Conservation (phyloP, 495 filamentous ascomycete genomes). For the Trichoderma parareesei region DNA sequence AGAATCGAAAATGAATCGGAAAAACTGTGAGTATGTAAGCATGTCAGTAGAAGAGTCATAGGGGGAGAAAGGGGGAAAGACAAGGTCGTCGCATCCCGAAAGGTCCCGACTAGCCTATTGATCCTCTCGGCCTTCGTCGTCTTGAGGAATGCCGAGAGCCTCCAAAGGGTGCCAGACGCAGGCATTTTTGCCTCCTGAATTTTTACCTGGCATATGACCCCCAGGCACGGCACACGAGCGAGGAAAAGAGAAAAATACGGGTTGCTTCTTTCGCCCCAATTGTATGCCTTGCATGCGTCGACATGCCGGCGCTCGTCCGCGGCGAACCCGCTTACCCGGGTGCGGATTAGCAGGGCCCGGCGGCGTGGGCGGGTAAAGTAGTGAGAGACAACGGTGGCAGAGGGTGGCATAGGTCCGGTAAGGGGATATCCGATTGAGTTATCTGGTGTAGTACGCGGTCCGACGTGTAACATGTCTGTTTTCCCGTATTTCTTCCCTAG, state of each 20-base stretch:
- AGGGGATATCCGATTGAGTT: neutral
- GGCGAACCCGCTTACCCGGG: neutral
- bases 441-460: neutral
- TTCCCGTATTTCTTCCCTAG: too few species aligned
- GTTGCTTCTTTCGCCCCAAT: neutral
- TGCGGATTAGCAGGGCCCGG: neutral
- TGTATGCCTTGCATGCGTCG: neutral
- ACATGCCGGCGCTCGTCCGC: neutral
- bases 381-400: too few species aligned
- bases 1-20: conserved; percentile 5
- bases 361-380: neutral
- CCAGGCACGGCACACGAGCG: too few species aligned
- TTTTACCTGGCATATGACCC: neutral
- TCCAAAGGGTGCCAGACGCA: neutral
- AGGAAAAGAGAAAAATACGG: neutral
- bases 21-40: neutral
- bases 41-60: neutral
- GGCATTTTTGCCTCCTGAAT: too few species aligned
- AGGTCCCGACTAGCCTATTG: neutral
- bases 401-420: too few species aligned
- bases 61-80: neutral
- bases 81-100: neutral
- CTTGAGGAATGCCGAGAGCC: neutral
- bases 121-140: neutral
- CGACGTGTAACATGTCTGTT: neutral